A percentile compares a stretch with the other conserved stretches of the same genome.
phyloP scores from a whole-genome alignment of 106 monocot species.

The Apostasia ramifera region DNA sequence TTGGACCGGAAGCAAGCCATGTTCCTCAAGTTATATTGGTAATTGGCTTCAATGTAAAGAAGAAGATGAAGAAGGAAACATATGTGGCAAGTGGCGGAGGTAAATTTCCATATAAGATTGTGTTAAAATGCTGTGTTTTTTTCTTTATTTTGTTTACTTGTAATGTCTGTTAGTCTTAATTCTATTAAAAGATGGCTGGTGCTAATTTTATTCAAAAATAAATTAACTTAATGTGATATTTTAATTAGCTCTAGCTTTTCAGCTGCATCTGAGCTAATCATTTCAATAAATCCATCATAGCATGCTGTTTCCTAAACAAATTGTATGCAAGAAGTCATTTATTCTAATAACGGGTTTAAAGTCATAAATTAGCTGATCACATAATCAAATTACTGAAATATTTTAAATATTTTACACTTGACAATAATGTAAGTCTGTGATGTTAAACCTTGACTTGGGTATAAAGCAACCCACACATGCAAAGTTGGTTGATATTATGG shows the following conservation, averaged over 20 bases:
- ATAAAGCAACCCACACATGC: too few relatives aligned
- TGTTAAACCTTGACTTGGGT: too few relatives aligned
- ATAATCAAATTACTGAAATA: too few relatives aligned
- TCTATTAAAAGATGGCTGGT: not conserved
- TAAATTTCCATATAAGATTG: not conserved
- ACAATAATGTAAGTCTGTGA: too few relatives aligned
- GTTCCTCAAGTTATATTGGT: not conserved
- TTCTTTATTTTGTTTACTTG: not conserved
- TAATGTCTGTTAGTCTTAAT: not conserved
- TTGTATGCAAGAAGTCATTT: too few relatives aligned
- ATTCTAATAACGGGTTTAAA: too few relatives aligned
- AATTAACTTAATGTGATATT: not conserved
- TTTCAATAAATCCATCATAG: too few relatives aligned
- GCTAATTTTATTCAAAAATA: too few relatives aligned
- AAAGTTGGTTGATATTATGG: too few relatives aligned
- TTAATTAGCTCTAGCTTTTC: not conserved
- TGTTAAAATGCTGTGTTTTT: not conserved
- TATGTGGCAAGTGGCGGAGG: conserved; percentile 12
- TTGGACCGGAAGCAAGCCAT: conserved; percentile 7
- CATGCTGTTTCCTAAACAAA: too few relatives aligned
- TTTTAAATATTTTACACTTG: too few relatives aligned
- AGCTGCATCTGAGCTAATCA: not conserved
- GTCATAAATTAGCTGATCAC: too few relatives aligned
- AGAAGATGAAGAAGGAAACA: conserved; percentile 5
- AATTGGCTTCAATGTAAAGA: conserved; percentile 11